Conservation (phyloP, 2,329 filamentous ascomycete genomes). For the Colletotrichum liriopes region DNA sequence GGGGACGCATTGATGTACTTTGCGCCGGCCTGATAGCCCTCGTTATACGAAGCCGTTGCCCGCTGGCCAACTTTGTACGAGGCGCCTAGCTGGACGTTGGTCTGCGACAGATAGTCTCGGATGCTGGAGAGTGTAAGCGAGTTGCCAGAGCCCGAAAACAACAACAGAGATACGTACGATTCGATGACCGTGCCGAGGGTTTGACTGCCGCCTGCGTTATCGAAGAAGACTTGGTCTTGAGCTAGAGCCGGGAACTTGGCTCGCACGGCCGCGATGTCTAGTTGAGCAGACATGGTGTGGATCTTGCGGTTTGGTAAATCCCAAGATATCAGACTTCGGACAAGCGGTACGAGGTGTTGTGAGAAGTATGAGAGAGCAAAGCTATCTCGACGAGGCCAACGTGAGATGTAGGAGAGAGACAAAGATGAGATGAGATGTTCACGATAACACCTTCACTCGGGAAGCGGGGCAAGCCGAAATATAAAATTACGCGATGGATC, state of each 20-base stretch:
- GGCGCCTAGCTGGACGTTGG: constrained; percentile 84
- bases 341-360: too few relatives aligned
- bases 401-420: neutral
- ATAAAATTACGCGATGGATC: constrained; percentile 5
- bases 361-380: neutral
- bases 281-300: constrained; percentile 21
- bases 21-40: constrained; percentile 76
- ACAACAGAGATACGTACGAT: constrained; percentile 62
- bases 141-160: neutral
- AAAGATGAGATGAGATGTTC: constrained; percentile 1
- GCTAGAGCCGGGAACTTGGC: constrained; percentile 78
- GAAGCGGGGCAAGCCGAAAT: constrained; percentile 17
- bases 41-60: constrained; percentile 72
- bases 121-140: constrained; percentile 62
- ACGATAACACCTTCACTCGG: neutral
- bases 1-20: constrained; percentile 78
- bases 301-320: neutral
- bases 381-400: neutral
- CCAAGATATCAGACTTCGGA: too few relatives aligned
- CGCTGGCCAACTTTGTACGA: constrained; percentile 74
- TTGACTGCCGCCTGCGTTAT: constrained; percentile 86
- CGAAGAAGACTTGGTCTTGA: constrained; percentile 79
- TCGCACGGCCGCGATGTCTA: constrained; percentile 68
- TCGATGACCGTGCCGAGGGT: constrained; percentile 77
- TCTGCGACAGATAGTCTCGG: constrained; percentile 74